Conservation (phyloP, 2,329 filamentous ascomycete species). For the Phyllachora maydis region DNA sequence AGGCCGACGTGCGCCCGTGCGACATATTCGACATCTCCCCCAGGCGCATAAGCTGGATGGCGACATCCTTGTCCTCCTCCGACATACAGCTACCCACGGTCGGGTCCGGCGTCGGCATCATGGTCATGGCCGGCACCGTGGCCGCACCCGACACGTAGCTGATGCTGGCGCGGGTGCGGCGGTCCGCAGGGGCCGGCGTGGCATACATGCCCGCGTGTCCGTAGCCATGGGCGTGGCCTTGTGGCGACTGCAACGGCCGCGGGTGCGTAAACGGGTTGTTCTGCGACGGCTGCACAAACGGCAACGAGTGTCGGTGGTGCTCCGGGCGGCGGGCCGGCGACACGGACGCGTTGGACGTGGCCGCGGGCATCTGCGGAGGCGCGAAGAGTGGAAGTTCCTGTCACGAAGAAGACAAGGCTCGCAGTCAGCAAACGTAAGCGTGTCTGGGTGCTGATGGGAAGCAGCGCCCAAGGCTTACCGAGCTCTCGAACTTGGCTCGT, state of each 20-base stretch:
- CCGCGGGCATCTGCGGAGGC: slow-evolving; percentile 79
- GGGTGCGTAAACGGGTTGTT: slow-evolving; percentile 65
- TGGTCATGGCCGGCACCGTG: slow-evolving; percentile 19
- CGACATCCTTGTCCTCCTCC: slow-evolving; percentile 84
- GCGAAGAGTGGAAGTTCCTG: slow-evolving; percentile 93
- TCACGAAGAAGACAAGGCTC: slow-evolving; percentile 3
- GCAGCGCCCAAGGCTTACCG: slow-evolving; percentile 43
- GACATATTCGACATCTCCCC: slow-evolving; percentile 88
- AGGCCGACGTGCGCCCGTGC: slow-evolving; percentile 80
- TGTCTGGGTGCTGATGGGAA: background rate
- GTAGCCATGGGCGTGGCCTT: slow-evolving; percentile 42
- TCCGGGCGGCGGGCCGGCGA: slow-evolving; percentile 73
- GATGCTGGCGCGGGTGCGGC: slow-evolving; percentile 45
- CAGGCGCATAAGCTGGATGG: slow-evolving; percentile 87
- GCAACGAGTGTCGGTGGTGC: slow-evolving; percentile 49
- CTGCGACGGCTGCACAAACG: slow-evolving; percentile 56
- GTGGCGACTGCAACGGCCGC: slow-evolving; percentile 64
- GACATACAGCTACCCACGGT: slow-evolving; percentile 94
- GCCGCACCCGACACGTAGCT: slow-evolving; percentile 26
- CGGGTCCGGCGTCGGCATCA: slow-evolving; percentile 87
- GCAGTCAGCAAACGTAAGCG: slow-evolving; percentile 7
- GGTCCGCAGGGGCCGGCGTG: slow-evolving; percentile 38
- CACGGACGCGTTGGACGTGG: slow-evolving; percentile 92
- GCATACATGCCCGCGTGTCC: slow-evolving; percentile 36
- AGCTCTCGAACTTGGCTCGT: slow-evolving; percentile 88